Evolutionary conservation across 306 rosid species (phyloP), one percentile per base, ranked within the genome.

Genomic region (Quercus glauca): DNA sequence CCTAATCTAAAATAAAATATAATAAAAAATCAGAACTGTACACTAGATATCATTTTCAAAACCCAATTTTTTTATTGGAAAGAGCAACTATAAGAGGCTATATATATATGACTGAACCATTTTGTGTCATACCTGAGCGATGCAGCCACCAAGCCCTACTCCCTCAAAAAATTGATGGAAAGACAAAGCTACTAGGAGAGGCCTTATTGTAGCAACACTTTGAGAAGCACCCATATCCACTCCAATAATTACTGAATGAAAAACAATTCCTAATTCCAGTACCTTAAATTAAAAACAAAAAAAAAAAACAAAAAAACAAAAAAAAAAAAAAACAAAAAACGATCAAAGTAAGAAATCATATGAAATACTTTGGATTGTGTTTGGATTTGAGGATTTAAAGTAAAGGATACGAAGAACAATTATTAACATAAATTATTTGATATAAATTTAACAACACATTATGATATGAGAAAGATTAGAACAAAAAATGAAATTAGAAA

Each of bases 91-190:
- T 45, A 45, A 9, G 53, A 49, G 4, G 17, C 15, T 49, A 49
- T 45, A 12, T 49, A 49, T 45, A 12, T 2, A 45, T 37, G 45
- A 2, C 10, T 19, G 21, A 9, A n/a, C 25, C 4, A 8, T 21
- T 5, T n/a, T 6, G 61, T 29, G 51, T 60, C 21, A 13, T 82
- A 87, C 91, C 87, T 86, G 90, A 26, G 86, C 83, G 60, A 88
- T 90, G 82, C 92, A 88, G 26, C 94, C 87, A 55, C 94, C 93
- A 19, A 89, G 93, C 3, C 91, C 91, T 78, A 85, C 78, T 8
- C 93, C 93, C 29, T 89, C 91, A 71, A 90, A 90, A 43, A 90
- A 83, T 64, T 90, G 92, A 83, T 90, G 94, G 73, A 90, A 90
- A 56, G 88, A 83, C 76, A 90, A 63, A 10, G 92, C 94, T 33